Percentiles rank a stretch among this genome's conserved stretches.
These are phyloP conservation scores for Penstemon eatonii DNA, from an alignment of 257 asterid species.

Conservation along the genomic window DNA sequence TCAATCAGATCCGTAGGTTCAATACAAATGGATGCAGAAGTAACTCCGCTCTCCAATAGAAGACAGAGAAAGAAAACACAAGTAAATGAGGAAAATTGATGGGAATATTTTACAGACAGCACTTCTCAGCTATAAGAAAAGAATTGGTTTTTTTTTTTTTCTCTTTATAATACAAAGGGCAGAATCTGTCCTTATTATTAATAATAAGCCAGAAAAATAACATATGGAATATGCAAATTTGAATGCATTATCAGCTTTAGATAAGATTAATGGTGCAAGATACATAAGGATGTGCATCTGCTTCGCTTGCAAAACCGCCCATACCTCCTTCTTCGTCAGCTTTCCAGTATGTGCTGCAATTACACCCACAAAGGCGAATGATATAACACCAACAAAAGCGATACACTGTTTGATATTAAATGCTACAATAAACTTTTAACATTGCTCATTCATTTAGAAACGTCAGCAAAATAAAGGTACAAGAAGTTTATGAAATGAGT, in stretches of 20 bases:
- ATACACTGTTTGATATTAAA: not conserved
- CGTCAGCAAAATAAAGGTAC: not conserved
- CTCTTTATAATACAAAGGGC: slow-evolving; percentile 37
- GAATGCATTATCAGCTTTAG: slow-evolving; percentile 34
- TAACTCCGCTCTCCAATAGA: too few species aligned
- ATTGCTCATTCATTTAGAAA: slow-evolving; percentile 8
- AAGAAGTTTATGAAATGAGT: not conserved
- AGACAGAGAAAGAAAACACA: too few species aligned
- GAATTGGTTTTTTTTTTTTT: slow-evolving; percentile 31
- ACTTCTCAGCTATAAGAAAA: slow-evolving; percentile 29
- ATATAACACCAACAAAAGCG: slow-evolving; percentile 1
- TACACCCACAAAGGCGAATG: slow-evolving; percentile 25
- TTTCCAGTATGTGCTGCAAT: slow-evolving; percentile 84
- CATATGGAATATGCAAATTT: slow-evolving; percentile 24
- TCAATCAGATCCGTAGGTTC: too few species aligned
- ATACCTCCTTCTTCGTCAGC: slow-evolving; percentile 77
- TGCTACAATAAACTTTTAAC: not conserved
- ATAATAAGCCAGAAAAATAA: slow-evolving; percentile 24
- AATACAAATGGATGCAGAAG: too few species aligned
- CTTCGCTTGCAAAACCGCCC: slow-evolving; percentile 66
- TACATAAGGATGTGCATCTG: slow-evolving; percentile 79
- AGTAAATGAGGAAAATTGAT: not conserved
- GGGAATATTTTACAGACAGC: slow-evolving; percentile 29
- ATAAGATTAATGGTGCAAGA: slow-evolving; percentile 85
- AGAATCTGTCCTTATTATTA: slow-evolving; percentile 33